These are phyloP conservation scores for Begonia peltatifolia DNA, from an alignment of 306 rosid genomes.

Conservation along the genomic window DNA sequence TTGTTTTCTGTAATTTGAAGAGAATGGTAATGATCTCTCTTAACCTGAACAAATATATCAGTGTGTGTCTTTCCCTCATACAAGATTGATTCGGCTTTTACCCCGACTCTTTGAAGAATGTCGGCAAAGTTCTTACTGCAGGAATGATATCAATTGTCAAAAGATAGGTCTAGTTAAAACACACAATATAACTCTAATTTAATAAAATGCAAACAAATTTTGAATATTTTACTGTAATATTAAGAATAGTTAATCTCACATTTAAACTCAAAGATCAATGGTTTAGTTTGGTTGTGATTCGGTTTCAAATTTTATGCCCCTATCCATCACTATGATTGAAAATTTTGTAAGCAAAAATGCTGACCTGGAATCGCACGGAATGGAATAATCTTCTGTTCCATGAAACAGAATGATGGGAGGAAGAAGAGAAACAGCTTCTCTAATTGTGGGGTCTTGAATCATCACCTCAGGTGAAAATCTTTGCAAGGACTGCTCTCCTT, in stretches of 20 bases:
- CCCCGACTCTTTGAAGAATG: conserved; percentile 57
- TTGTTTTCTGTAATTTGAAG: too few species aligned
- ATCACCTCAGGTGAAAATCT: conserved; percentile 76
- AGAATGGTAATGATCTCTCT: not conserved
- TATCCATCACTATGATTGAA: too few species aligned
- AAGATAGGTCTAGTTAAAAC: too few species aligned
- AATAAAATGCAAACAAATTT: too few species aligned
- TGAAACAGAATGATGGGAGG: conserved; percentile 65
- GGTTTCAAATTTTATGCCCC: too few species aligned
- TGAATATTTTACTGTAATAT: too few species aligned
- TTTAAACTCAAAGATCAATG: too few species aligned
- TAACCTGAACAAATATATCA: conserved; percentile 88
- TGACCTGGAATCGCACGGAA: conserved; percentile 3
- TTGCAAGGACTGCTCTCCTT: conserved; percentile 70
- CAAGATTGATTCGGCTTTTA: conserved; percentile 48
- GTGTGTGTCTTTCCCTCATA: conserved; percentile 87
- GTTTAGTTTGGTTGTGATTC: too few species aligned
- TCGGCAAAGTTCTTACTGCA: conserved; percentile 61
- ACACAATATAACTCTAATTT: too few species aligned
- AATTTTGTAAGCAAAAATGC: too few species aligned
- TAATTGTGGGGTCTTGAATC: conserved; percentile 59
- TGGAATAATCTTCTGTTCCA: conserved; percentile 88
- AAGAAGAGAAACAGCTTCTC: conserved; percentile 50
- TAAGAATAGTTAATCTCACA: too few species aligned
- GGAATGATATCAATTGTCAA: too few species aligned